phyloP scores from a whole-genome alignment of 2,329 filamentous ascomycete genomes.

The Ceratocystis destructans region DNA sequence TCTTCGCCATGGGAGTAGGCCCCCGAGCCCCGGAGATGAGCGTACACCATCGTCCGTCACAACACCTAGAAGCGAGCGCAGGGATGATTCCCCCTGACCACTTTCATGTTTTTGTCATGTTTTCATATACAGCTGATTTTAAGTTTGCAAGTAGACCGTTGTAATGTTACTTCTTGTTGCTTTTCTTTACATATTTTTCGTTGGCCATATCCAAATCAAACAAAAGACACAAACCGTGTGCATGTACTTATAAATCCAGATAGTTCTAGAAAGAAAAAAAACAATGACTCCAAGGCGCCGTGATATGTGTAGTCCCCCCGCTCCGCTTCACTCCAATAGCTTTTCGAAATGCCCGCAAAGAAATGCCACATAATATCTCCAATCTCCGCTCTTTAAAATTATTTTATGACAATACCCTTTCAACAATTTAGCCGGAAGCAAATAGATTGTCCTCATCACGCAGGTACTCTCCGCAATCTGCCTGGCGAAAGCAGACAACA shows the following conservation, averaged over 20 bases:
- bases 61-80: conserved; percentile 1
- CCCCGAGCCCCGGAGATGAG: conserved; percentile 24
- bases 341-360: conserved; percentile 17
- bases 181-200: neutral
- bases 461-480: conserved; percentile 88
- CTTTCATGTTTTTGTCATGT: neutral
- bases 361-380: conserved; percentile 15
- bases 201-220: neutral
- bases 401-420: neutral
- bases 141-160: neutral
- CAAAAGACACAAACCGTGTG: conserved; percentile 8
- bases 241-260: conserved; percentile 14
- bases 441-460: conserved; percentile 63
- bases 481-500: conserved; percentile 79
- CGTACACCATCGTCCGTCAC: neutral
- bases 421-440: conserved; percentile 33
- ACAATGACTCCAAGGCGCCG: conserved; percentile 18
- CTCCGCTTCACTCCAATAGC: conserved; percentile 8
- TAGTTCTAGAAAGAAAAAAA: conserved; percentile 17
- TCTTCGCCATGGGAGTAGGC: conserved; percentile 41
- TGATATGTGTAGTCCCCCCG: conserved; percentile 17
- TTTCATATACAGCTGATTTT: neutral
- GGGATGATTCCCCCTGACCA: neutral
- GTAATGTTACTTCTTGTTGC: neutral
- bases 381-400: neutral